These are phyloP conservation scores for Eucalyptus leucophloia DNA, from an alignment of 345 rosid genomes.

Conservation along the genomic window DNA sequence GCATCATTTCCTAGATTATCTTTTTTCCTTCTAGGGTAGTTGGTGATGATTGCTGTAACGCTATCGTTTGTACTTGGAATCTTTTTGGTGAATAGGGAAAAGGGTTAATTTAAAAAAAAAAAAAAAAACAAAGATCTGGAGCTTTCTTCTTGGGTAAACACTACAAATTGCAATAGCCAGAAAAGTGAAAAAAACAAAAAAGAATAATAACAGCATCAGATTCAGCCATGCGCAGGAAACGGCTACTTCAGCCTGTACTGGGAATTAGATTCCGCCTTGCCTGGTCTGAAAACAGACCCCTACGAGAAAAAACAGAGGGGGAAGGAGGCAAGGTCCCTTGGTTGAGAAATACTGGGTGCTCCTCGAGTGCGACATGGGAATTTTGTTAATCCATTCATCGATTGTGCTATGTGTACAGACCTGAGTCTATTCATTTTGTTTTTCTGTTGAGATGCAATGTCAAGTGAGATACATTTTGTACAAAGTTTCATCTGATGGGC, in stretches of 20 bases:
- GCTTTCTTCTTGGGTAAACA: not conserved
- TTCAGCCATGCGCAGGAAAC: not conserved
- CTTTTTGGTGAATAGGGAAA: not conserved
- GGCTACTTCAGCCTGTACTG: not conserved
- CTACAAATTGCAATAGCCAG: not conserved
- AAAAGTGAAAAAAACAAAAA: not conserved
- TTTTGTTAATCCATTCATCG: not conserved
- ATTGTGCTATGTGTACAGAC: not conserved
- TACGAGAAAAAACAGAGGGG: not conserved
- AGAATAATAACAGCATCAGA: not conserved
- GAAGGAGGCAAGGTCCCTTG: too few relatives aligned
- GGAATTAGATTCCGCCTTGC: not conserved
- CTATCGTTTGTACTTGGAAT: not conserved
- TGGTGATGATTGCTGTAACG: not conserved
- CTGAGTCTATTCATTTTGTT: not conserved
- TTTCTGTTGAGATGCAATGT: not conserved
- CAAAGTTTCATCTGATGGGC: not conserved
- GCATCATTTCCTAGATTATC: not conserved
- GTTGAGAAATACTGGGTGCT: not conserved
- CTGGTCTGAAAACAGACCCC: not conserved
- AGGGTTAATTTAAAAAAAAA: not conserved
- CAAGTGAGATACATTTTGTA: not conserved
- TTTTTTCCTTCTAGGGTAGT: not conserved
- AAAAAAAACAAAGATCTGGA: too few relatives aligned
- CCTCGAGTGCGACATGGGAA: accelerated